A percentile compares a stretch with the other conserved stretches of the same genome.
These are phyloP conservation scores for Solanum etuberosum DNA, from an alignment of 257 asterid genomes.

Conservation along the genomic window DNA sequence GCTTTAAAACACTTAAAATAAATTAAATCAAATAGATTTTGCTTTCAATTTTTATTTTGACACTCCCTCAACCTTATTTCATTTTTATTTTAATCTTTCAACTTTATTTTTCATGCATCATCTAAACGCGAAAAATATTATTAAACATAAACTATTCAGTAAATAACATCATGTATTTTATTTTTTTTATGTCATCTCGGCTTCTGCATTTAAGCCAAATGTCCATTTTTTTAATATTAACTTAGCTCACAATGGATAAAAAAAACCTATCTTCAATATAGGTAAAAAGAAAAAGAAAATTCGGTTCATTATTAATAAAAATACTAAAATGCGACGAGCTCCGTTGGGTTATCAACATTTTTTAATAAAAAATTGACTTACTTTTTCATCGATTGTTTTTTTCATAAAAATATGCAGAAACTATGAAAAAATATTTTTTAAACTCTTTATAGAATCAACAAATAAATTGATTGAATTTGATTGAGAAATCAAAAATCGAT, in stretches of 20 bases:
- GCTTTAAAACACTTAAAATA: background rate
- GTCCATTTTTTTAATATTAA: background rate
- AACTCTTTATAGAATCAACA: no score
- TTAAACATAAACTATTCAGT: background rate
- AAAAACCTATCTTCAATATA: background rate
- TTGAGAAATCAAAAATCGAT: no score
- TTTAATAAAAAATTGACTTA: background rate
- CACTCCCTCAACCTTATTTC: background rate
- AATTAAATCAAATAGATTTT: background rate
- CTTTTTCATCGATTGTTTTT: background rate
- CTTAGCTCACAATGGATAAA: background rate
- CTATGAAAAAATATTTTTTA: background rate
- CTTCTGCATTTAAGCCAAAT: background rate
- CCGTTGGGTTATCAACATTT: background rate
- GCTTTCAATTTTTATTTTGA: background rate
- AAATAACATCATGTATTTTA: background rate
- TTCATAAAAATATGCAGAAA: no score
- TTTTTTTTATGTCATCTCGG: no score
- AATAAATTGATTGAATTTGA: no score
- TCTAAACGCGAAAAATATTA: background rate
- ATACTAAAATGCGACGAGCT: background rate
- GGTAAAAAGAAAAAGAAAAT: background rate
- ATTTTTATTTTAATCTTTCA: background rate
- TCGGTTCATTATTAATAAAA: background rate
- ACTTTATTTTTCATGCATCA: background rate